phyloP scores from a whole-genome alignment of 768 basidiomycete genomes.

The Collybia sordida region DNA sequence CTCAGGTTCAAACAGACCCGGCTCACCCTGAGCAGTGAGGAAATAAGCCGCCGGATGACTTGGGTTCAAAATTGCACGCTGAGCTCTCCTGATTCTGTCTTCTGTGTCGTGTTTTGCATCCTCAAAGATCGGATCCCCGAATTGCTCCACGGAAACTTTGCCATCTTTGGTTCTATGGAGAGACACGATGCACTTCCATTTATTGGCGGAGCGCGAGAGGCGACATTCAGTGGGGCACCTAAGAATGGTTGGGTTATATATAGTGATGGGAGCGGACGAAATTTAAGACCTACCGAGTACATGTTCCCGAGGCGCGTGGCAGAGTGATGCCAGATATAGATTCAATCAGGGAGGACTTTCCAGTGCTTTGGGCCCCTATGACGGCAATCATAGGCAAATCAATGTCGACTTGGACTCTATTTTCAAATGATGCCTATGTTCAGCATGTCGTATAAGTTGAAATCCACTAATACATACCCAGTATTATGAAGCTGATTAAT shows the following conservation, averaged over 20 bases:
- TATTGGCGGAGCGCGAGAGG: constrained; percentile 34
- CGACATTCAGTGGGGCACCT: constrained; percentile 63
- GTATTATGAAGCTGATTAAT: constrained; percentile 55
- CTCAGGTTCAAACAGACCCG: constrained; percentile 14
- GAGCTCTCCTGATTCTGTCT: constrained; percentile 65
- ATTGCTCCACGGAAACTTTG: constrained; percentile 34
- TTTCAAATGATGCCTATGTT: too few species aligned
- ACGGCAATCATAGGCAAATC: constrained; percentile 75
- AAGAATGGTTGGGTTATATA: neutral
- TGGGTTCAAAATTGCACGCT: constrained; percentile 66
- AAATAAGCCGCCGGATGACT: constrained; percentile 28
- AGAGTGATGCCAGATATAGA: constrained; percentile 72
- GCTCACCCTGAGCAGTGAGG: constrained; percentile 34
- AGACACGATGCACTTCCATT: constrained; percentile 54
- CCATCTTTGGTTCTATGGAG: constrained; percentile 44
- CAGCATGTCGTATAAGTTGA: too few species aligned
- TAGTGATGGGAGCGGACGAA: neutral
- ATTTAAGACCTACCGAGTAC: constrained; percentile 52
- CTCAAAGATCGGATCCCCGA: constrained; percentile 49
- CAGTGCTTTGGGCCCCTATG: constrained; percentile 71
- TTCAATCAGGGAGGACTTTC: constrained; percentile 78
- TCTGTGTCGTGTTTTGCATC: constrained; percentile 49
- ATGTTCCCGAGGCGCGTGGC: constrained; percentile 72
- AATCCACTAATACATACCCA: constrained; percentile 35
- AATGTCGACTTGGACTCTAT: constrained; percentile 67